Evolutionary conservation across 192 early-diverging fungal species (phyloP), one percentile per base, ranked within the genome.

Genomic region (Cladochytrium replicatum): DNA sequence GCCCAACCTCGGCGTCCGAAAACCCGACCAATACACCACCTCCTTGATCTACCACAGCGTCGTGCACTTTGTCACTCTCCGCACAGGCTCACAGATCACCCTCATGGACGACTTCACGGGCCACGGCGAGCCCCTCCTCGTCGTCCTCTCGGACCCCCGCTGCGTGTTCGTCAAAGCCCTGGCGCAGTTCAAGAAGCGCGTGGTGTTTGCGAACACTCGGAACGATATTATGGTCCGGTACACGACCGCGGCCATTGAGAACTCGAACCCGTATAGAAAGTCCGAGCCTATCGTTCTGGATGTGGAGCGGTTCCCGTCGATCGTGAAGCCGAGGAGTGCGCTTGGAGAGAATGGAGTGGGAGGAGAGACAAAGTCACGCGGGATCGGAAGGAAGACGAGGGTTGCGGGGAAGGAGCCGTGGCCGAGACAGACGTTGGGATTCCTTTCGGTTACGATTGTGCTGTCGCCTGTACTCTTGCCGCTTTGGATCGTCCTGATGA

Each of bases 1-100:
- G n/a, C 74, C 74, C n/a, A 63, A 77, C 50, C 40, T 68, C 0
- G 74, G 74, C 1, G 62, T 60, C 5, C n/a, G n/a, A n/a, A n/a
- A 32, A 25, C 3, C 9, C 8, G 28, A 31, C 25, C 30, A 43
- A 17, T 29, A 41, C 2, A 24, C n/a, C 7, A 32, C 28, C 7
- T 22, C 27, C 6, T 50, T 27, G 19, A 28, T 66, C 7, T 72
- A 54, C 41, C 60, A 67, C 44, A 5, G n/a, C 3, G 45, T 27
- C 8, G 40, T 19, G 9, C 17, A 43, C 3, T 24, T 47, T 23
- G 4, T 66, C 22, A 31, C 54, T 0, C 48, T 43, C 7, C 46
- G 57, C 0, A 38, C 51, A 6, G 68, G 68, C 6, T 29, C 6
- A 22, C 68, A 69, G 29, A 38, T 69, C 39, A 40, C 25, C 11